Percentiles rank a stretch among this genome's conserved stretches.
phyloP scores from a whole-genome alignment of 148 eudicot species.

The Camellia granthamiana region DNA sequence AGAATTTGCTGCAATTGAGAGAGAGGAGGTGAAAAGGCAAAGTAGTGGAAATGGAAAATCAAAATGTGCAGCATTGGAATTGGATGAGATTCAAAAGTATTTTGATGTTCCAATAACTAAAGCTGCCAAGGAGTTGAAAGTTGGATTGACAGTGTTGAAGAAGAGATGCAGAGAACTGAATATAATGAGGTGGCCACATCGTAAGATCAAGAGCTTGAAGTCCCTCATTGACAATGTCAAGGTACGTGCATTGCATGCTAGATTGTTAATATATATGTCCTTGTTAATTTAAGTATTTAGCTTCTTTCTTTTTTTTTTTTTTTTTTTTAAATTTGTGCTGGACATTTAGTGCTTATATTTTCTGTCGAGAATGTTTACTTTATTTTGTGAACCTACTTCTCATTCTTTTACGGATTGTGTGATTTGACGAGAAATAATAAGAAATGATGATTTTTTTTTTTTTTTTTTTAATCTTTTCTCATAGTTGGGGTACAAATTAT shows the following conservation, averaged over 20 bases:
- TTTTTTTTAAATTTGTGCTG: neutral
- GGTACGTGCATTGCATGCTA: conserved; percentile 25
- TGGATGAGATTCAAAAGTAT: conserved; percentile 64
- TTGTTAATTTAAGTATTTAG: neutral
- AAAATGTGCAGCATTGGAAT: conserved; percentile 23
- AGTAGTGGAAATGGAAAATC: conserved; percentile 14
- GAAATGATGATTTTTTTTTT: no score
- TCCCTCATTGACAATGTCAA: conserved; percentile 57
- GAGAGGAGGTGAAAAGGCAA: neutral
- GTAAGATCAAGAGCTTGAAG: conserved; percentile 62
- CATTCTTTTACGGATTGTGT: no score
- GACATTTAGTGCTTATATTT: no score
- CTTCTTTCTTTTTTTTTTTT: neutral
- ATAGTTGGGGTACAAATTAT: no score
- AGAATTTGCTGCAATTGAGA: neutral
- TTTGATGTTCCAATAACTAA: conserved; percentile 67
- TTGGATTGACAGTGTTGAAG: conserved; percentile 80
- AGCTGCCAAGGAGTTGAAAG: conserved; percentile 72
- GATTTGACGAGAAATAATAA: no score
- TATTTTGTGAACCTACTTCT: no score
- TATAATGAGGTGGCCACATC: conserved; percentile 47
- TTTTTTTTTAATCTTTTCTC: no score
- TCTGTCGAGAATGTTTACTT: no score
- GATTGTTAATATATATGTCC: neutral
- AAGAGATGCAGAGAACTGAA: conserved; percentile 70